Evolutionary conservation across 2,329 filamentous ascomycete species (phyloP), one percentile per base, ranked within the genome.

Genomic region (Clarireedia sp.): DNA sequence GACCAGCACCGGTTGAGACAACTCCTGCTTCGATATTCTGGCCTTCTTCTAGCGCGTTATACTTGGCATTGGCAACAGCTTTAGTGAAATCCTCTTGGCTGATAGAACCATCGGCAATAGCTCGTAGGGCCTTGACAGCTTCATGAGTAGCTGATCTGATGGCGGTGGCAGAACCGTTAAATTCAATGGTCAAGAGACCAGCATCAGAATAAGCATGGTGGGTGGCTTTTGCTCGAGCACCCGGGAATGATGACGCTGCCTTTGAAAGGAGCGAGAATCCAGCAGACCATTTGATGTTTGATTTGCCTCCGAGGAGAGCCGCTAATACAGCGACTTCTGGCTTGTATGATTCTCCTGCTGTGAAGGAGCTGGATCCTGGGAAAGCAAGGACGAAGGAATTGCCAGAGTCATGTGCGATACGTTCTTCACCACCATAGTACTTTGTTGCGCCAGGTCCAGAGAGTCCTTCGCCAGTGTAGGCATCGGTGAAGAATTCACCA

Each of bases 371-470:
- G 60, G 90, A 90, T 58, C 92, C 91, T 56, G 90, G 88, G 86
- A 99, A 97, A 60, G 84, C 94, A 69, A 99, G 83, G 64, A 96
- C 88, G 65, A 96, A 72, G 44, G 90, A 81, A 75, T 95, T 96
- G 64, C 89, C 87, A 62, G 78, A 77, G 58, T 78, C 78, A 72
- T 90, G 87, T 61, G 87, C 79, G 64, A 88, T 87, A 66, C 94
- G 89, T 78, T 95, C 89, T 79, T 99, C 90, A 69, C 94, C 95
- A 72, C 94, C 94, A 69, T 83, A 88, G 83, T 97, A 99, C 75
- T 91, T 94, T 70, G 83, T 81, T 61, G 87, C 78, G 63, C 82
- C 73, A 59, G 77, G 75, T 70, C 82, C 79, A 61, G 66, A 78
- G 74, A 68, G 75, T 73, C 74, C 72, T 59, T 79, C 70, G 61